Conservation (phyloP, 257 asterid genomes). For the Solanum chmielewskii region DNA sequence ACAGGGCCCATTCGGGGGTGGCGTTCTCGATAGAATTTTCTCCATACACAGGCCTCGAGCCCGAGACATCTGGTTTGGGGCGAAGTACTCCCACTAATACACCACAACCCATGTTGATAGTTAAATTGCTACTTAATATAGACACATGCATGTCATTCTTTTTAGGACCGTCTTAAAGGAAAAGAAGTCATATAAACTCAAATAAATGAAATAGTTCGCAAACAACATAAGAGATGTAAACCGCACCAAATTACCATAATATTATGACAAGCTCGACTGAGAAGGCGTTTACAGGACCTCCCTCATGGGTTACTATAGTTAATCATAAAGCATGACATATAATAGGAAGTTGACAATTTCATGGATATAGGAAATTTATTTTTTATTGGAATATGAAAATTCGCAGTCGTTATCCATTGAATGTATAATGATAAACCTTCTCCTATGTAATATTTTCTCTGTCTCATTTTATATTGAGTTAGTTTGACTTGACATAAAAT, state of each 20-base stretch:
- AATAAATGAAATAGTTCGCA: not conserved
- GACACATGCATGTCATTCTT: too few species aligned
- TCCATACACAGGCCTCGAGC: too few species aligned
- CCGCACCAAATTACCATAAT: rapidly evolving
- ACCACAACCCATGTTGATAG: too few species aligned
- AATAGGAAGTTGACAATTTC: not conserved
- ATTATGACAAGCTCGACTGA: not conserved
- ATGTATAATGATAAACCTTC: not conserved
- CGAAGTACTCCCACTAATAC: too few species aligned
- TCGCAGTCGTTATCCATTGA: rapidly evolving
- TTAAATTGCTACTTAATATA: too few species aligned
- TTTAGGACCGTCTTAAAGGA: rapidly evolving
- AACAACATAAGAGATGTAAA: not conserved
- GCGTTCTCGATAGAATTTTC: too few species aligned
- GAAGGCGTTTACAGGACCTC: not conserved
- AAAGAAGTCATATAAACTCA: not conserved
- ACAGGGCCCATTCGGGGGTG: too few species aligned
- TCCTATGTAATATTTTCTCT: not conserved
- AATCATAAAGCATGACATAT: not conserved
- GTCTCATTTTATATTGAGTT: too few species aligned
- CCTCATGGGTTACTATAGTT: not conserved
- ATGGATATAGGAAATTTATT: not conserved
- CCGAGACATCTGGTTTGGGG: too few species aligned
- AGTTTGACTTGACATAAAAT: not conserved
- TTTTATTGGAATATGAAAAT: not conserved